phyloP scores from a whole-genome alignment of 2,329 filamentous ascomycete species.

The Colletotrichum costaricense region DNA sequence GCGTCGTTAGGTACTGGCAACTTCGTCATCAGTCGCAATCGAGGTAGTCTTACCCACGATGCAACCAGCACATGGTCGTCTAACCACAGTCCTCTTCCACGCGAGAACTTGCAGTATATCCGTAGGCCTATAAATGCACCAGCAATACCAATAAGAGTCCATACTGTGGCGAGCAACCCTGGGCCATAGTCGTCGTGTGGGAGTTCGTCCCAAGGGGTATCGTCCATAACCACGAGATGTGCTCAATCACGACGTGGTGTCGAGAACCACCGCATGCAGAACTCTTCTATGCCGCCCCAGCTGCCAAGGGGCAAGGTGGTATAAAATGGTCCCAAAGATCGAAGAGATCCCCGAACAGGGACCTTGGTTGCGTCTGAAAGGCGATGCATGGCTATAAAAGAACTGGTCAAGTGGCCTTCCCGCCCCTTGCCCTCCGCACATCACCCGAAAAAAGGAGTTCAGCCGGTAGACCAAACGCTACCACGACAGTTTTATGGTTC shows the following conservation, averaged over 20 bases:
- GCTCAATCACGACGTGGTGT: neutral
- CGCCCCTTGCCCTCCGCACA: neutral
- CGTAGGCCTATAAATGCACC: constrained; percentile 35
- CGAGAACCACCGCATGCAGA: neutral
- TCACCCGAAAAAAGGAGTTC: constrained; percentile 6
- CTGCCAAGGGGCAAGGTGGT: constrained; percentile 1
- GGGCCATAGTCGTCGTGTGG: constrained; percentile 34
- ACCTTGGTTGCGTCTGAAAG: neutral
- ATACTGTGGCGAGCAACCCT: constrained; percentile 21
- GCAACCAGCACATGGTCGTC: constrained; percentile 38
- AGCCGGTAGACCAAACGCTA: constrained; percentile 10
- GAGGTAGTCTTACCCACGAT: constrained; percentile 34
- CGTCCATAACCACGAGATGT: constrained; percentile 8
- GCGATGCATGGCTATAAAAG: constrained; percentile 29
- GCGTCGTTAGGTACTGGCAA: neutral
- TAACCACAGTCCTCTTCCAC: constrained; percentile 33
- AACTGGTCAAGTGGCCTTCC: neutral
- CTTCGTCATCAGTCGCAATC: no score
- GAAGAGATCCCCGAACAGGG: constrained; percentile 4
- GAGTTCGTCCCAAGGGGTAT: constrained; percentile 22
- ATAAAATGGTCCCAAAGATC: constrained; percentile 21
- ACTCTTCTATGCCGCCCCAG: neutral
- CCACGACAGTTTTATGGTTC: constrained; percentile 3
- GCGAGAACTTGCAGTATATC: constrained; percentile 38
- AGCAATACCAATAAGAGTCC: constrained; percentile 25